Evolutionary conservation across 139 green algal genomes (phyloP).

Genomic region (Chlamydomonas eustigma): DNA sequence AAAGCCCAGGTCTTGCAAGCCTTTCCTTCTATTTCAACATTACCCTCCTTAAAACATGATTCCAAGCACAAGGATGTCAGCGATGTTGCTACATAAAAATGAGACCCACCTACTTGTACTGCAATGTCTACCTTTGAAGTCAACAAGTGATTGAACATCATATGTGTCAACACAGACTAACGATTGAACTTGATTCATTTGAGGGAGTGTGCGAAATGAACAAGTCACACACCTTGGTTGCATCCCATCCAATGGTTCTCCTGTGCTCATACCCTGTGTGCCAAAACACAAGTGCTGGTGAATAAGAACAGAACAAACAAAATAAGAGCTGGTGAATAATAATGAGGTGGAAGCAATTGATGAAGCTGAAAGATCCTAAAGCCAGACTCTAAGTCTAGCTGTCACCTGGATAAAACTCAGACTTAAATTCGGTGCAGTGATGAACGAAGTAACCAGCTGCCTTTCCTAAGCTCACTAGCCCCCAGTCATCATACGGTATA

Average conservation of each 20-base stretch:
- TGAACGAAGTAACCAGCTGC: neutral
- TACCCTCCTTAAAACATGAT: neutral
- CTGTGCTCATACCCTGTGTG: constrained; percentile 8
- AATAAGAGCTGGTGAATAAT: neutral
- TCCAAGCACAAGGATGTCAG: neutral
- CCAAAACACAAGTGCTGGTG: neutral
- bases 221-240: neutral
- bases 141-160: neutral
- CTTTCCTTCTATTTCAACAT: constrained; percentile 2
- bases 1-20: constrained; percentile 6
- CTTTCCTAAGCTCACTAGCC: neutral
- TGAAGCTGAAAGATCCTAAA: neutral
- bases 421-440: neutral
- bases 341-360: neutral
- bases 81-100: neutral
- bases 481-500: neutral
- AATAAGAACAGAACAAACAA: neutral
- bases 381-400: neutral
- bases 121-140: neutral
- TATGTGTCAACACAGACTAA: neutral
- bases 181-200: neutral
- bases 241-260: constrained; percentile 6
- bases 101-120: neutral
- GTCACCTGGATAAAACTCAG: neutral
- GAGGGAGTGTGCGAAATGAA: neutral